Conservation (phyloP, 176 grass and related monocot species). For the Neostapfia colusana region DNA sequence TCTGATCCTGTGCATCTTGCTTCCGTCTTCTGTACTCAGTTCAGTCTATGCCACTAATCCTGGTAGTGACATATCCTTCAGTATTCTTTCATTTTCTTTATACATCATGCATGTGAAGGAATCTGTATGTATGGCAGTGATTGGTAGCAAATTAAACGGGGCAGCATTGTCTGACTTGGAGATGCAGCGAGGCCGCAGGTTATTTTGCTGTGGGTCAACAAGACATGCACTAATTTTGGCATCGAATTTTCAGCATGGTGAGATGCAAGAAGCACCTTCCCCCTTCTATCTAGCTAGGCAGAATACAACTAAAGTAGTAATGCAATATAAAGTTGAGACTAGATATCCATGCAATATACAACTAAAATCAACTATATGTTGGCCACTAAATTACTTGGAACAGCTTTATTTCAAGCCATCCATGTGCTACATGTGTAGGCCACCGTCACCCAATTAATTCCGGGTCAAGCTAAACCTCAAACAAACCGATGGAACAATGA, state of each 20-base stretch:
- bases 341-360: too few relatives aligned
- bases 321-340: too few relatives aligned
- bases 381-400: too few relatives aligned
- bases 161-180: neutral
- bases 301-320: too few relatives aligned
- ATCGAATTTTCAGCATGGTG: too few relatives aligned
- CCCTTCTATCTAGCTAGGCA: neutral
- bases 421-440: too few relatives aligned
- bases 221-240: neutral
- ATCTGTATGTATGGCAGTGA: neutral
- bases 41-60: neutral
- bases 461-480: too few relatives aligned
- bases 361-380: too few relatives aligned
- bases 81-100: neutral
- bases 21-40: neutral
- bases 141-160: neutral
- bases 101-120: neutral
- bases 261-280: neutral
- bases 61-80: neutral
- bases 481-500: too few relatives aligned
- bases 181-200: neutral
- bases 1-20: neutral
- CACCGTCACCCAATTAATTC: neutral
- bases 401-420: neutral
- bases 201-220: neutral